Conservation (phyloP, 371 early-diverging fungal genomes). For the Mucor piriformis region DNA sequence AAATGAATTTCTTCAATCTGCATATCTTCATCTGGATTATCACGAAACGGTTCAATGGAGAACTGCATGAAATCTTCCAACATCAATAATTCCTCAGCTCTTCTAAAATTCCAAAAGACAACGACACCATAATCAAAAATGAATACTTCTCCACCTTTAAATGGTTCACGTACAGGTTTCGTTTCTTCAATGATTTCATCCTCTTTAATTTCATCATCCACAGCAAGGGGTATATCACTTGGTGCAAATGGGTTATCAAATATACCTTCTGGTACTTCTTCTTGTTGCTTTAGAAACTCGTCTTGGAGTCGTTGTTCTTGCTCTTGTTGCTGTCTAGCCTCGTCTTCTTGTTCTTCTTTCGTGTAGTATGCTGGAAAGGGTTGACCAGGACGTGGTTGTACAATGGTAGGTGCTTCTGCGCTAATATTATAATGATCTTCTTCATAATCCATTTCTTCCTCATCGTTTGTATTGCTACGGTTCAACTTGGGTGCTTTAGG, state of each 20-base stretch:
- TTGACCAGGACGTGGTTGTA: conserved; percentile 20
- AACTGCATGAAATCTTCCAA: conserved; percentile 72
- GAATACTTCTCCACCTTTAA: conserved; percentile 75
- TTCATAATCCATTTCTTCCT: conserved; percentile 51
- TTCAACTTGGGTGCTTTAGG: not conserved
- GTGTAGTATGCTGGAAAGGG: conserved; percentile 26
- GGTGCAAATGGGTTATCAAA: conserved; percentile 4
- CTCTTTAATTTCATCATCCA: too few relatives aligned
- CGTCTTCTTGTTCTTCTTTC: not conserved
- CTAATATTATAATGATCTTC: conserved; percentile 36
- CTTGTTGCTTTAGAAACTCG: conserved; percentile 8
- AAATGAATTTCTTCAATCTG: conserved; percentile 94
- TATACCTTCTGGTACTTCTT: not conserved
- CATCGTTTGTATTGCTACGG: conserved; percentile 16
- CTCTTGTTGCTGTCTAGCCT: conserved; percentile 5
- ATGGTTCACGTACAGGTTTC: conserved; percentile 33
- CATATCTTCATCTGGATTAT: conserved; percentile 68
- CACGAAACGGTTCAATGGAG: conserved; percentile 44
- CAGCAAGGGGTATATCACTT: not conserved
- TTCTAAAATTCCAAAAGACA: conserved; percentile 95
- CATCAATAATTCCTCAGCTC: conserved; percentile 79
- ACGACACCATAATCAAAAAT: conserved; percentile 95
- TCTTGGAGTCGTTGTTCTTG: conserved; percentile 7
- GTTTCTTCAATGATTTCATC: not conserved
- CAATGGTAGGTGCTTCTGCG: conserved; percentile 5